Conservation (phyloP, 805 yeast species). For the Wickerhamiella cacticola region DNA sequence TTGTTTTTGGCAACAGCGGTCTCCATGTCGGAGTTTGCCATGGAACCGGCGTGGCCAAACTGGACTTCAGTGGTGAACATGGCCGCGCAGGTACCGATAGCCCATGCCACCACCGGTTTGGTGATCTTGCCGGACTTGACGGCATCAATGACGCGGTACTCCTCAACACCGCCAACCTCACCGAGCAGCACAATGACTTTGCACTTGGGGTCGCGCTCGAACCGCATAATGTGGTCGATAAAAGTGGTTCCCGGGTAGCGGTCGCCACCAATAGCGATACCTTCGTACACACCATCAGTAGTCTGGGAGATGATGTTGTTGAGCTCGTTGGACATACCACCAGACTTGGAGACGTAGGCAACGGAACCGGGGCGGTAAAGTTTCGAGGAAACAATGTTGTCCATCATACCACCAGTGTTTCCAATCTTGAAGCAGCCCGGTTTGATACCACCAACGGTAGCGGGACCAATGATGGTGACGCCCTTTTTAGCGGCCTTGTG, state of each 20-base stretch:
- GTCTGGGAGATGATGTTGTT: constrained; percentile 36
- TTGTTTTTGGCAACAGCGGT: constrained; percentile 55
- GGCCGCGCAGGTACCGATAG: constrained; percentile 59
- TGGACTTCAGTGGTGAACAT: constrained; percentile 55
- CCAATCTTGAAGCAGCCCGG: constrained; percentile 40
- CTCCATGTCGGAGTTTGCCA: constrained; percentile 58
- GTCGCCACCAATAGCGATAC: constrained; percentile 63
- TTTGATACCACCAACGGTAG: constrained; percentile 39
- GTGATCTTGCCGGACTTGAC: constrained; percentile 51
- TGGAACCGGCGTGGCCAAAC: constrained; percentile 59
- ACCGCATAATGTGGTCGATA: constrained; percentile 55
- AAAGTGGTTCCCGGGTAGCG: constrained; percentile 63
- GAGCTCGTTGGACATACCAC: constrained; percentile 39
- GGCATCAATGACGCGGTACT: constrained; percentile 59
- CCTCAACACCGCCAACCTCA: constrained; percentile 64
- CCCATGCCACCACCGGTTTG: constrained; percentile 61
- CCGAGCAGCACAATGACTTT: constrained; percentile 56
- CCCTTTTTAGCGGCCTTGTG: constrained; percentile 35
- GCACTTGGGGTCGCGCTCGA: constrained; percentile 51
- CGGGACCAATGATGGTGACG: constrained; percentile 38
- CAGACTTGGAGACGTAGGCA: constrained; percentile 38
- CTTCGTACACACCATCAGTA: constrained; percentile 40
- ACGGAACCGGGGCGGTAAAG: constrained; percentile 39
- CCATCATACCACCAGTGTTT: constrained; percentile 42
- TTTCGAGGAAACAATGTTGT: constrained; percentile 38